phyloP scores from a whole-genome alignment of 495 filamentous ascomycete species.

The Articulospora tetracladia region DNA sequence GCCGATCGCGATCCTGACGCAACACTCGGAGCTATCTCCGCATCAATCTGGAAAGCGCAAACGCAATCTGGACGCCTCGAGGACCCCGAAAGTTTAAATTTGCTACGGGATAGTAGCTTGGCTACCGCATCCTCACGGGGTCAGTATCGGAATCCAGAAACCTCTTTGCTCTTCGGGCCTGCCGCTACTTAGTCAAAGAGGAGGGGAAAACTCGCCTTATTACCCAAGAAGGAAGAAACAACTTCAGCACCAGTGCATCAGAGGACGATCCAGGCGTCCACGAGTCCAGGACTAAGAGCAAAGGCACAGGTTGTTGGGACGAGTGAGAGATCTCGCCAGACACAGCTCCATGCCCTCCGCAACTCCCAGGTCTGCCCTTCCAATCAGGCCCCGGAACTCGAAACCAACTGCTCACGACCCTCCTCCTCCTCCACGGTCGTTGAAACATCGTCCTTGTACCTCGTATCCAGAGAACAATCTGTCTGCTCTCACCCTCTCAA shows the following conservation, averaged over 20 bases:
- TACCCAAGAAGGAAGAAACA: not conserved
- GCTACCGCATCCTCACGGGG: not conserved
- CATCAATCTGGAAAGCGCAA: not conserved
- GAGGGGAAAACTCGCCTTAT: not conserved
- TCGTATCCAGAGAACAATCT: conserved; percentile 13
- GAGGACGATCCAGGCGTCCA: not conserved
- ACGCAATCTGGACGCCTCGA: not conserved
- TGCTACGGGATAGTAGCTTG: not conserved
- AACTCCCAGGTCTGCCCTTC: conserved; percentile 16
- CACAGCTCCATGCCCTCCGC: conserved; percentile 19
- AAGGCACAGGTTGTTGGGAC: too few species aligned
- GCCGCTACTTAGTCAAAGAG: not conserved
- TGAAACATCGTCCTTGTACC: conserved; percentile 20
- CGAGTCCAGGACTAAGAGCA: not conserved
- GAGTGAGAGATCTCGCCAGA: not conserved
- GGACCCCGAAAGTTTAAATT: not conserved
- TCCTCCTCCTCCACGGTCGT: conserved; percentile 10
- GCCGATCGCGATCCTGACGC: not conserved
- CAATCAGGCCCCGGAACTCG: conserved; percentile 15
- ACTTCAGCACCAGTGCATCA: not conserved
- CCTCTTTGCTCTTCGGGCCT: not conserved
- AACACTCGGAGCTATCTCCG: not conserved
- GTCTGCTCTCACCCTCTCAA: conserved; percentile 5
- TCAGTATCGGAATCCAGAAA: not conserved
- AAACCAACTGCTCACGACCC: not conserved